These are phyloP conservation scores for Penicillium canariense DNA, from an alignment of 495 filamentous ascomycete genomes.

Conservation along the genomic window DNA sequence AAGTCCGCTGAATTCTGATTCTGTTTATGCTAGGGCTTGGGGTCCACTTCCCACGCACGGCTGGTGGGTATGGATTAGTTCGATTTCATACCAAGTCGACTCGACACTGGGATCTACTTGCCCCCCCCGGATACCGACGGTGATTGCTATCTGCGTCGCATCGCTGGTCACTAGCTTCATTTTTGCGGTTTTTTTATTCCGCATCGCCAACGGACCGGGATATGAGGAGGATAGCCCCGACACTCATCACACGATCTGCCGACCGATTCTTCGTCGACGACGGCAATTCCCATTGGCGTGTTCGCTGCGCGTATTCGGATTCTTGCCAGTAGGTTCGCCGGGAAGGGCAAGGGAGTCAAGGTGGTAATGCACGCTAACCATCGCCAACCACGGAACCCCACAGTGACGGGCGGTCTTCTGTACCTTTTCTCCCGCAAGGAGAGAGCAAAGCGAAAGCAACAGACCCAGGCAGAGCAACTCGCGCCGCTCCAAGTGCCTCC, in stretches of 20 bases:
- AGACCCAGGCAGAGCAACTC: slow-evolving; percentile 10
- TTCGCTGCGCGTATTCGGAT: slow-evolving; percentile 3
- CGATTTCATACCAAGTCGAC: background rate
- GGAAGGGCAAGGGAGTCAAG: background rate
- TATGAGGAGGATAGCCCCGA: background rate
- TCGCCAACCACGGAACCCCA: background rate
- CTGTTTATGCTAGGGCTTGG: background rate
- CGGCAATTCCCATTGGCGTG: slow-evolving; percentile 16
- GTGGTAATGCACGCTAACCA: slow-evolving; percentile 20
- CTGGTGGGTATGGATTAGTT: background rate
- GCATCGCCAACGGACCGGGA: background rate
- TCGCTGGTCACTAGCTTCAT: background rate
- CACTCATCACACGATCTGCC: slow-evolving; percentile 13
- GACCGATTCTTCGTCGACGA: background rate
- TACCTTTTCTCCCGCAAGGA: slow-evolving; percentile 30
- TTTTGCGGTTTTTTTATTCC: background rate
- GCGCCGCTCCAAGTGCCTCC: slow-evolving; percentile 15
- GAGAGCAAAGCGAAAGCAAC: slow-evolving; percentile 25
- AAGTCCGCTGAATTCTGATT: background rate
- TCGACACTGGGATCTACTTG: background rate
- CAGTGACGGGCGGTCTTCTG: slow-evolving; percentile 24
- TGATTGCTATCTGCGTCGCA: slow-evolving; percentile 1
- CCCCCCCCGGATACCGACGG: background rate
- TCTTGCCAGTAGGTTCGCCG: slow-evolving; percentile 22
- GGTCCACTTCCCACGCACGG: background rate